Percentiles rank a stretch among this genome's conserved stretches.
Conservation (phyloP, 2,329 filamentous ascomycete species). For the Diplodia scrobiculata region DNA sequence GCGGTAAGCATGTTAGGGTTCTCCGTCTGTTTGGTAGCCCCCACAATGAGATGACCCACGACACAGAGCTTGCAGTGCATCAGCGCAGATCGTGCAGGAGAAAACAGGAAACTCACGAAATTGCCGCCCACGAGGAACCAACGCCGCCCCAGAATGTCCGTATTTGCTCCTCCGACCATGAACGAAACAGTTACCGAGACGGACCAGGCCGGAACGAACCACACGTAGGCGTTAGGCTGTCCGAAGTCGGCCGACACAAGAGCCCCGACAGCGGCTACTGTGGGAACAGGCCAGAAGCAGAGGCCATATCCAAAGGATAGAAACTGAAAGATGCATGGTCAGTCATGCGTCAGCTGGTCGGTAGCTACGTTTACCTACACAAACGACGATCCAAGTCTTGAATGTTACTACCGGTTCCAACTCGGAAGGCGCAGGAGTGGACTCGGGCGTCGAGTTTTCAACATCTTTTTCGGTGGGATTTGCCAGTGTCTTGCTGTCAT, state of each 20-base stretch:
- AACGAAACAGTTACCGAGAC: conserved; percentile 34
- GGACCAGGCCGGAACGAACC: conserved; percentile 35
- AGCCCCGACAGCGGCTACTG: conserved; percentile 35
- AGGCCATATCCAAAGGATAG: conserved; percentile 38
- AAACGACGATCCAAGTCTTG: conserved; percentile 19
- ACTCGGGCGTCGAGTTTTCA: not conserved
- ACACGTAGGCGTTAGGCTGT: conserved; percentile 28
- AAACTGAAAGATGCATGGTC: conserved; percentile 26
- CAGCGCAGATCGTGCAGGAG: not conserved
- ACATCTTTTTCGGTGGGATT: conserved; percentile 2
- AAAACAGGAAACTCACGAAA: conserved; percentile 39
- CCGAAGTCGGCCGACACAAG: conserved; percentile 7
- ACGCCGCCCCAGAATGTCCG: conserved; percentile 52
- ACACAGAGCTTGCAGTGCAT: not conserved
- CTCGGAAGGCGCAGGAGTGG: conserved; percentile 1
- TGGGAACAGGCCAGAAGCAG: conserved; percentile 39
- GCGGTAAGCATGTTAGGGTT: conserved; percentile 47
- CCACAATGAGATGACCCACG: conserved; percentile 30
- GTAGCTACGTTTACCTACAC: not conserved
- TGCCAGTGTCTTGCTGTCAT: not conserved
- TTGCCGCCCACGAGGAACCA: conserved; percentile 53
- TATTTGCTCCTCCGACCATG: conserved; percentile 46
- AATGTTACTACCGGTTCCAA: conserved; percentile 14
- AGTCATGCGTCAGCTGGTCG: too few relatives aligned
- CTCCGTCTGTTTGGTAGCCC: conserved; percentile 37